phyloP scores from a whole-genome alignment of 192 early-diverging fungal genomes.

The Spinellus fusiger region DNA sequence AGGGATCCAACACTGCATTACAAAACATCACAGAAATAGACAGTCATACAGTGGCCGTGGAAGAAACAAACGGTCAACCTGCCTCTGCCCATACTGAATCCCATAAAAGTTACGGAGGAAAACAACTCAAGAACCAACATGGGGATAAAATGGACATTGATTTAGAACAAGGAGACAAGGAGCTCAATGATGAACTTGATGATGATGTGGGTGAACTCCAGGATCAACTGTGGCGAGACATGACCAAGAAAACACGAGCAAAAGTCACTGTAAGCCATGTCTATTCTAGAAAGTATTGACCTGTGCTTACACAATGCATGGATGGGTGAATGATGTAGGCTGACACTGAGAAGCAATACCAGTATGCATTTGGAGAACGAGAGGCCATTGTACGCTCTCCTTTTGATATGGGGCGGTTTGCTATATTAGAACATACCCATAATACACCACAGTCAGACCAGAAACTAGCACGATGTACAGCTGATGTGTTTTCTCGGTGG shows the following conservation, averaged over 20 bases:
- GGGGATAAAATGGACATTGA: conserved; percentile 19
- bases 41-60: conserved; percentile 21
- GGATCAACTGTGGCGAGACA: conserved; percentile 47
- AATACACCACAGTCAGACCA: conserved; percentile 12
- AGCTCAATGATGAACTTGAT: conserved; percentile 41
- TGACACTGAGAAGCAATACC: conserved; percentile 34
- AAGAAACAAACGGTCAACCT: neutral
- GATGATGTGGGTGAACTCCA: conserved; percentile 51
- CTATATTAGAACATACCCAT: conserved; percentile 38
- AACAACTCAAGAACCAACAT: conserved; percentile 6
- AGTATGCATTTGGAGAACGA: conserved; percentile 50
- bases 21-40: conserved; percentile 20
- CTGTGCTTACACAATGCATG: neutral
- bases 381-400: conserved; percentile 45
- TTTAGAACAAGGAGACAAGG: conserved; percentile 36
- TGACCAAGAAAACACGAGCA: conserved; percentile 45
- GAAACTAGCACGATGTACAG: conserved; percentile 25
- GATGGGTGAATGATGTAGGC: conserved; percentile 4
- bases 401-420: conserved; percentile 54
- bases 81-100: neutral
- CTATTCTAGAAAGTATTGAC: neutral
- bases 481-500: conserved; percentile 15
- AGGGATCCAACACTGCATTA: conserved; percentile 13
- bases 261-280: conserved; percentile 37
- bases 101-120: conserved; percentile 4